A percentile compares a stretch with the other conserved stretches of the same genome.
phyloP scores from a whole-genome alignment of 2,329 filamentous ascomycete species.

The Pleomassaria siparia region DNA sequence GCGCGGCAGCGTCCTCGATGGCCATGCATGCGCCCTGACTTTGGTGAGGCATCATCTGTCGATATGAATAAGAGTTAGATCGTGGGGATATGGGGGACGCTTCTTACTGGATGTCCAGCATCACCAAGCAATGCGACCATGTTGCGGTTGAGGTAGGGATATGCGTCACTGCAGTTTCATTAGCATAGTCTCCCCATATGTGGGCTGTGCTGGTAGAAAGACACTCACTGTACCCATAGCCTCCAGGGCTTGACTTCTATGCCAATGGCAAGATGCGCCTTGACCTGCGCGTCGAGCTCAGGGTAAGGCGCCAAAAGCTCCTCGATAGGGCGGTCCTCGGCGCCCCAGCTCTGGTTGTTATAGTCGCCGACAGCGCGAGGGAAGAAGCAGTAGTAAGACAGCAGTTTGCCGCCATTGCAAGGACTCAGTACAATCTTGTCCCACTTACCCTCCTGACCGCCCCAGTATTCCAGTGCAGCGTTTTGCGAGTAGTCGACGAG shows the following conservation, averaged over 20 bases:
- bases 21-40: slow-evolving; percentile 71
- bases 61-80: neutral
- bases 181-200: no score
- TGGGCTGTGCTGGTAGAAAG: no score
- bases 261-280: slow-evolving; percentile 60
- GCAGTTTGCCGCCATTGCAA: slow-evolving; percentile 65
- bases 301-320: slow-evolving; percentile 64
- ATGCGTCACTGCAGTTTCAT: no score
- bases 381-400: slow-evolving; percentile 73
- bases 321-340: slow-evolving; percentile 56
- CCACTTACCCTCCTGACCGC: slow-evolving; percentile 64
- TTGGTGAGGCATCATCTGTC: slow-evolving; percentile 66
- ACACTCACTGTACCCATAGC: slow-evolving; percentile 68
- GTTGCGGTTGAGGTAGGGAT: slow-evolving; percentile 63
- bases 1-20: slow-evolving; percentile 65
- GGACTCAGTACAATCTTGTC: slow-evolving; percentile 73
- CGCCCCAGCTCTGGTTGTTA: slow-evolving; percentile 60
- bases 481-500: slow-evolving; percentile 64
- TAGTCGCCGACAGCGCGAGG: slow-evolving; percentile 63
- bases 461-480: slow-evolving; percentile 69
- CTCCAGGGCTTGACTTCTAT: slow-evolving; percentile 67
- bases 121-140: slow-evolving; percentile 62
- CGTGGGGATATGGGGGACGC: neutral
- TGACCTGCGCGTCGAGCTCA: slow-evolving; percentile 60
- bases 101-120: slow-evolving; percentile 62